Base-by-base conservation (phyloP, 257 asterid species). In the Solanum bulbocastanum region DNA sequence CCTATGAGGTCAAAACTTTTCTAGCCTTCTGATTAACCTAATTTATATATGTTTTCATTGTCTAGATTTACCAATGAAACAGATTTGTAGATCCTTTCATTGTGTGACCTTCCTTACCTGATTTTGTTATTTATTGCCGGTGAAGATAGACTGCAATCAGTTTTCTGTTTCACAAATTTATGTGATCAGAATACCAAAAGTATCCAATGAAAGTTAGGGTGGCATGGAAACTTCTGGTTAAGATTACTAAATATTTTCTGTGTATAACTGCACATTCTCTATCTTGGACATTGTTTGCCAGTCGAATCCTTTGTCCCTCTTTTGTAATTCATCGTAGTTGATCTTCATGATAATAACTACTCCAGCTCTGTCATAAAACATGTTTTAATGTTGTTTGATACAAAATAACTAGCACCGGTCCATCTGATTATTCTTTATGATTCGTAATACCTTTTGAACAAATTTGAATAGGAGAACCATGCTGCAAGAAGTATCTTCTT, bases 1-100 rank as follows among this genome's bases (percentile, higher is more conserved):
- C 88, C 40, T 39, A 40, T 73, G 92, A 91, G 95, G 98, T 95
- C 68, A 88, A 90, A 20, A 30, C 39, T 33, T 76, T 16, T 27
- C 42, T 23, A 46, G 68, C 6, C 68, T 46, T 46, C 33, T 81
- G 40, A 46, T 81, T 46, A 81, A 14, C 40, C 40, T 44, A 9
- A 44, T 79, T 79, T 5, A 36, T 44, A 27, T 15, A 79, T 79
- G 66, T 16, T 44, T 4, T 4, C 62, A 79, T 14, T 40, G 60
- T 78, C 62, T 78, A 13, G 46, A 40, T 25, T 39, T 40, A 39
- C 62, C 4, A n/a, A 78, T 42, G 27, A 46, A 30, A 16, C 85
- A 27, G 81, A 30, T 27, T 16, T 25, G 13, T 78, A 76, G 60
- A 30, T 30, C 8, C 36, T 27, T 49, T 27, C 40, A 46, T 46